These are phyloP conservation scores for Eutrema salsugineum DNA, from an alignment of 441 rosid species.

Conservation along the genomic window DNA sequence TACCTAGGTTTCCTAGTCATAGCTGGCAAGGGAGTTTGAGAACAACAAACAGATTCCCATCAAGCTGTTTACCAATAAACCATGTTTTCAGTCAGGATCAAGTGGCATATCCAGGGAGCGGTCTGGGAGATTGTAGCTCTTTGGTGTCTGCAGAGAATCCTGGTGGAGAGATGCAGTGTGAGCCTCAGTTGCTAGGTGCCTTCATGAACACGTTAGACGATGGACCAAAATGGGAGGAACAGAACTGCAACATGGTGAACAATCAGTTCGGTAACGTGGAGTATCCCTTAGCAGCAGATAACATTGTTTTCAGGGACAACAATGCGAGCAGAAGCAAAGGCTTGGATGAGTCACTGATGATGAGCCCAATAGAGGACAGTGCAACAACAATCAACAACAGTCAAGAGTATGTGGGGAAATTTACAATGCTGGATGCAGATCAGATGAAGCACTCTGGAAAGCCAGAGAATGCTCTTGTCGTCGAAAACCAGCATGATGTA, in stretches of 20 bases:
- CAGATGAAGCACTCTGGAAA: constrained; percentile 38
- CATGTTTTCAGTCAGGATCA: constrained; percentile 19
- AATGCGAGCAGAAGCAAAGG: constrained; percentile 21
- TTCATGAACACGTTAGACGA: constrained; percentile 3
- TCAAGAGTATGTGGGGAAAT: constrained; percentile 42
- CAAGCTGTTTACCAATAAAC: constrained; percentile 15
- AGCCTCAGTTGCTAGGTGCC: constrained; percentile 12
- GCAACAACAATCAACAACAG: constrained; percentile 28
- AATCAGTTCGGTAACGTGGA: constrained; percentile 28
- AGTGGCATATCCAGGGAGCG: constrained; percentile 5
- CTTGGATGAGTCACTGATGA: constrained; percentile 36
- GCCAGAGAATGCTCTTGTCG: constrained; percentile 44
- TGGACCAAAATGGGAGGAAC: constrained; percentile 25
- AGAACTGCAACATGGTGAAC: constrained; percentile 17
- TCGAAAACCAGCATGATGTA: constrained; percentile 45
- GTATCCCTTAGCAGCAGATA: constrained; percentile 11
- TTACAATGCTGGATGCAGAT: constrained; percentile 37
- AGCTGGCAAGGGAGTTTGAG: constrained; percentile 29
- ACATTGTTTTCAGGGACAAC: constrained; percentile 16
- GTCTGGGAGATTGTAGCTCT: constrained; percentile 11
- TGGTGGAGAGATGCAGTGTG: constrained; percentile 21
- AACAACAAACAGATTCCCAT: constrained; percentile 18
- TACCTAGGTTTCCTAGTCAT: constrained; percentile 16
- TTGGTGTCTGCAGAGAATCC: constrained; percentile 19
- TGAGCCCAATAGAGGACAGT: constrained; percentile 31